phyloP scores from a whole-genome alignment of 805 yeast species.

The Wickerhamomyces alni region DNA sequence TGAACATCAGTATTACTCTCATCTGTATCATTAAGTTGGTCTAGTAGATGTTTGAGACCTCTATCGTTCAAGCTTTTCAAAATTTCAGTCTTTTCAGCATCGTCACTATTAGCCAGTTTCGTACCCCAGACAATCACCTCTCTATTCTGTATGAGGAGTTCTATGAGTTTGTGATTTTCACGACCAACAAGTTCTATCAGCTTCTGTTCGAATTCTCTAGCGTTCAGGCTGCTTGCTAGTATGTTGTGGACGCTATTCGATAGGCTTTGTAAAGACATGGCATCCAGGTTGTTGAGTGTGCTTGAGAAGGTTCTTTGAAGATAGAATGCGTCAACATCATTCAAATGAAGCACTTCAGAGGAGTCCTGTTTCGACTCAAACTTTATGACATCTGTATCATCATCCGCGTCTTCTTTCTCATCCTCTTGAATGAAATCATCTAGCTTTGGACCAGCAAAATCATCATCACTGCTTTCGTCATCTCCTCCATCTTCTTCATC shows the following conservation, averaged over 20 bases:
- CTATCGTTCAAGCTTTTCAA: slow-evolving; percentile 37
- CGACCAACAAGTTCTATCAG: slow-evolving; percentile 46
- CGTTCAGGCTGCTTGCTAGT: slow-evolving; percentile 31
- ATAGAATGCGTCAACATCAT: slow-evolving; percentile 44
- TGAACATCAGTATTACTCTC: slow-evolving; percentile 6
- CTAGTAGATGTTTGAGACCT: slow-evolving; percentile 35
- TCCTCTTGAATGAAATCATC: slow-evolving; percentile 24
- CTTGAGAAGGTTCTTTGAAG: slow-evolving; percentile 44
- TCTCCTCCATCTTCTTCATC: slow-evolving; percentile 31
- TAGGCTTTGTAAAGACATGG: slow-evolving; percentile 33
- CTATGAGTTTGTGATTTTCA: slow-evolving; percentile 45
- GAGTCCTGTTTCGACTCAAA: slow-evolving; percentile 10
- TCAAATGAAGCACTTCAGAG: slow-evolving; percentile 23
- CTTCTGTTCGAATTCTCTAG: slow-evolving; percentile 45
- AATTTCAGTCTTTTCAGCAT: slow-evolving; percentile 30
- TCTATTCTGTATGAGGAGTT: slow-evolving; percentile 44
- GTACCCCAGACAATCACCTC: slow-evolving; percentile 49
- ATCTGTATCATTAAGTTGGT: slow-evolving; percentile 31
- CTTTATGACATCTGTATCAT: slow-evolving; percentile 16
- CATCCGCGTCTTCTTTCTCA: slow-evolving; percentile 20
- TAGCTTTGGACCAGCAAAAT: slow-evolving; percentile 23
- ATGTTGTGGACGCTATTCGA: slow-evolving; percentile 34
- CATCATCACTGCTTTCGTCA: slow-evolving; percentile 25
- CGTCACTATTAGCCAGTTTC: slow-evolving; percentile 32
- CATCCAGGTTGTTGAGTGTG: slow-evolving; percentile 28